Base-by-base conservation (phyloP, 1,284 basidiomycete genomes). In the Vanrija sp. region DNA sequence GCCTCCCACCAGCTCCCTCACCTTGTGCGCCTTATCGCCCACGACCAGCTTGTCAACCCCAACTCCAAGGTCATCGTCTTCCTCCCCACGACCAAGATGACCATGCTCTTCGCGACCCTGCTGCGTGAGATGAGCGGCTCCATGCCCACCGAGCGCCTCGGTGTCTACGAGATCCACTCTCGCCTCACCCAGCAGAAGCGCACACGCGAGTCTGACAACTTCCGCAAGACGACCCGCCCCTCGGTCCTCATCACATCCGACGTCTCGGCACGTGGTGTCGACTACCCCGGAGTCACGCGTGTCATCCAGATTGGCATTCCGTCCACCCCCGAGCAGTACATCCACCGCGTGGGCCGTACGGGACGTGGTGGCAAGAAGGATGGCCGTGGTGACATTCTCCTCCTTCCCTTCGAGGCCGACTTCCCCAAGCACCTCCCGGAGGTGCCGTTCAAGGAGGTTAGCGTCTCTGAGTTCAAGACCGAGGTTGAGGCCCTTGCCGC, bases 301-400 rank as follows among this genome's bases (percentile, higher is more conserved):
- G 90, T 98, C 53, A 91, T 98, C 65, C 95, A 98, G 75, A 79
- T 98, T 53, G 91, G 95, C 55, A 79, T 89, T 5, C 92, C 95
- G 1, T 72, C 78, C 7, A 80, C 75, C 6, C 73, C 83, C 10
- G 88, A 93, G 46, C 84, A 88, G 66, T 98, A 98, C 74, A 81
- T 95, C 49, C 93, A 97, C 70, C 88, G 95, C 60, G 86, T 98
- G 46, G 92, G 93, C 2, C 83, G 93, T 58, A 96, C 95, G 0
- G 93, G 92, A 19, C 86, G 94, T 66, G 89, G 86, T 2, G 79
- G 79, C 23, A 81, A 82, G 39, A 74, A 77, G 23, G 66, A 76
- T n/a, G 90, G 89, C 0, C 85, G 92, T 54, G 91, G 88, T 7
- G 95, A 98, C 75, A 76, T 98, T 49, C 82, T 98, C 19, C 80